Percentiles rank a stretch among this genome's conserved stretches.
Conservation (phyloP, 2,329 filamentous ascomycete species). For the Neofusicoccum ribis region DNA sequence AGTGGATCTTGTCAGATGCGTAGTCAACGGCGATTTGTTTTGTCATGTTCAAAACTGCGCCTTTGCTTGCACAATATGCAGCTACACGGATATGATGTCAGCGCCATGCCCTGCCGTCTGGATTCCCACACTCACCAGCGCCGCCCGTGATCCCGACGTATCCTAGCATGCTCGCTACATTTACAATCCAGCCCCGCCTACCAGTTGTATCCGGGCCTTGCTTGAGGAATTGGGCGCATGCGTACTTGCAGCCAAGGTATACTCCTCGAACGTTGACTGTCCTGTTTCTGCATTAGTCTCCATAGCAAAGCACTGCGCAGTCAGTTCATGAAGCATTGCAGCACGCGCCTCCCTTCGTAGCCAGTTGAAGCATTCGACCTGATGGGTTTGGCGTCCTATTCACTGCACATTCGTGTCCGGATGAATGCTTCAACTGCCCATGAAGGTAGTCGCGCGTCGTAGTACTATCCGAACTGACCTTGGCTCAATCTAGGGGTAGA, state of each 20-base stretch:
- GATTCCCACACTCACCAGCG: background rate
- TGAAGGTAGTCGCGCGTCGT: too few relatives aligned
- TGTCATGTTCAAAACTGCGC: slow-evolving; percentile 49
- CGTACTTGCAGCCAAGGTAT: slow-evolving; percentile 43
- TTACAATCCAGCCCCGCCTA: slow-evolving; percentile 41
- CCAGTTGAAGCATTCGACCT: too few relatives aligned
- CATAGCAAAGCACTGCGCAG: background rate
- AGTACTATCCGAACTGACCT: too few relatives aligned
- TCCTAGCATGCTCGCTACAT: slow-evolving; percentile 38
- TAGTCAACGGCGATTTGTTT: slow-evolving; percentile 47
- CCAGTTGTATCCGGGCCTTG: slow-evolving; percentile 32
- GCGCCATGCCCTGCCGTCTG: too few relatives aligned
- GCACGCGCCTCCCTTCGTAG: too few relatives aligned
- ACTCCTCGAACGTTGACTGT: slow-evolving; percentile 39
- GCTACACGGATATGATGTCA: slow-evolving; percentile 14
- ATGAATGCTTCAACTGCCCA: too few relatives aligned
- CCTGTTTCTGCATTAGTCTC: slow-evolving; percentile 22
- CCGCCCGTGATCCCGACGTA: slow-evolving; percentile 28
- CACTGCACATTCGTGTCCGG: too few relatives aligned
- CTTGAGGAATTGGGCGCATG: slow-evolving; percentile 36
- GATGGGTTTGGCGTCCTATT: too few relatives aligned
- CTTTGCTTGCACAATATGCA: slow-evolving; percentile 50
- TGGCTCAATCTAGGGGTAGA: background rate
- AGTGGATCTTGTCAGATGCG: slow-evolving; percentile 43
- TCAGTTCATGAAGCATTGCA: too few relatives aligned